These are phyloP conservation scores for Verbena officinalis DNA, from an alignment of 257 asterid genomes.

Conservation along the genomic window DNA sequence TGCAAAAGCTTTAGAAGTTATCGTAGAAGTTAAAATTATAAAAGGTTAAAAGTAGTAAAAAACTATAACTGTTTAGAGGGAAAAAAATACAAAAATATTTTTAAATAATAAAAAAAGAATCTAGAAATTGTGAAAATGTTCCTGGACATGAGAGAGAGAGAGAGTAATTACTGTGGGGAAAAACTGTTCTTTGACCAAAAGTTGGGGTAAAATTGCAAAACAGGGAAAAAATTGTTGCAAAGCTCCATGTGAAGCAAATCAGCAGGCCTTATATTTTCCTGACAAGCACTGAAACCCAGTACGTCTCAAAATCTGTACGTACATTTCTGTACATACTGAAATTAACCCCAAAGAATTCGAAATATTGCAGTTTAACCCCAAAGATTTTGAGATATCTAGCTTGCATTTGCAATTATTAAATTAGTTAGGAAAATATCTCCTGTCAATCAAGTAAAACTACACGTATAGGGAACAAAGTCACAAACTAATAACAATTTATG, in stretches of 20 bases:
- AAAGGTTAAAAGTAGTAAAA: too few species aligned
- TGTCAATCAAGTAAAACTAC: constrained; percentile 9
- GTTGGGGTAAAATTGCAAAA: background rate
- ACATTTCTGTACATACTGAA: background rate
- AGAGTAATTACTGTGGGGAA: background rate
- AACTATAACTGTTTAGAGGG: too few species aligned
- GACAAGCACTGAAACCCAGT: constrained; percentile 25
- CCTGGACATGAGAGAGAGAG: background rate
- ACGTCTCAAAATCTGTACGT: constrained; percentile 12
- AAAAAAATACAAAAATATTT: too few species aligned
- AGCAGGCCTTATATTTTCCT: constrained; percentile 5
- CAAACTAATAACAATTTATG: constrained; percentile 10
- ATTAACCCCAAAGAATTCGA: background rate
- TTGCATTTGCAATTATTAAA: background rate
- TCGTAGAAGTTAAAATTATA: too few species aligned
- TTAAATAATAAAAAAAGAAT: too few species aligned
- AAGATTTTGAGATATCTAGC: background rate
- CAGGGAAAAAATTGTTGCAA: background rate
- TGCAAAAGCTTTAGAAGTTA: too few species aligned
- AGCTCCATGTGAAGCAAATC: constrained; percentile 19
- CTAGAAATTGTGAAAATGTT: too few species aligned
- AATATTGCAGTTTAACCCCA: background rate
- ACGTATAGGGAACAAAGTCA: background rate
- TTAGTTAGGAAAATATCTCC: background rate
- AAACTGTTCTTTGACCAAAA: background rate